Percentiles rank a stretch among this genome's conserved stretches.
Evolutionary conservation across 1,284 basidiomycete species (phyloP).

Genomic region (Tilletiopsis washingtonensis): DNA sequence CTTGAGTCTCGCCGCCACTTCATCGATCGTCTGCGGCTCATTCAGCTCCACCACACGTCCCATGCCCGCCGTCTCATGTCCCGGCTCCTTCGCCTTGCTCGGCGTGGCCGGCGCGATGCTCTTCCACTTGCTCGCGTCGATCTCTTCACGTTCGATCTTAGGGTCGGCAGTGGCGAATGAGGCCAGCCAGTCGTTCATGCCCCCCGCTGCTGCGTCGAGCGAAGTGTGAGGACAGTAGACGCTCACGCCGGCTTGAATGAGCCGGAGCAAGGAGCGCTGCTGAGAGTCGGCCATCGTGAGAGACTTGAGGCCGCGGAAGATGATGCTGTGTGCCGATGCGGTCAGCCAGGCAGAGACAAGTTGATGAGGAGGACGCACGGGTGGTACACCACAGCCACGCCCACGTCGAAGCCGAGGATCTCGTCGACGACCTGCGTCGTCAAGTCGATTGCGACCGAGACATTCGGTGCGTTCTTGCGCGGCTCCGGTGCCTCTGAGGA

Average conservation of each 20-base stretch:
- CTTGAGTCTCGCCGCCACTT: not conserved
- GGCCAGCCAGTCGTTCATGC: constrained; percentile 60
- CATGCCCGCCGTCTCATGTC: constrained; percentile 19
- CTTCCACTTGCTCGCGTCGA: not conserved
- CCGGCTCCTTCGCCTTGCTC: not conserved
- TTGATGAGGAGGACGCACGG: constrained; percentile 6
- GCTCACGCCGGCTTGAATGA: constrained; percentile 71
- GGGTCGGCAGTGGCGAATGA: too few species aligned
- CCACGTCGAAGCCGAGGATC: constrained; percentile 27
- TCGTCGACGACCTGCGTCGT: constrained; percentile 39
- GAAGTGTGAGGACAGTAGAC: constrained; percentile 82
- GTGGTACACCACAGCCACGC: constrained; percentile 66
- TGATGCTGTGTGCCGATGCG: constrained; percentile 77
- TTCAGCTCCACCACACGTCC: constrained; percentile 17
- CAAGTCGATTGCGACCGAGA: constrained; percentile 36
- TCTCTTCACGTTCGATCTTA: too few species aligned
- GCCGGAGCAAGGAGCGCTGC: constrained; percentile 69
- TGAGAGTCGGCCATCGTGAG: constrained; percentile 70
- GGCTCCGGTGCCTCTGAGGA: constrained; percentile 13
- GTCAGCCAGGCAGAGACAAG: constrained; percentile 50
- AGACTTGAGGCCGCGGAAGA: constrained; percentile 72
- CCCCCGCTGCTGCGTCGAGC: constrained; percentile 69
- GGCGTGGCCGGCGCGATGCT: not conserved
- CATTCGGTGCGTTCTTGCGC: constrained; percentile 1
- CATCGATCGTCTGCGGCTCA: not conserved